Percentiles rank a stretch among this genome's conserved stretches.
Conservation (phyloP, 208 protist genomes). For the Lotmaria passim region DNA sequence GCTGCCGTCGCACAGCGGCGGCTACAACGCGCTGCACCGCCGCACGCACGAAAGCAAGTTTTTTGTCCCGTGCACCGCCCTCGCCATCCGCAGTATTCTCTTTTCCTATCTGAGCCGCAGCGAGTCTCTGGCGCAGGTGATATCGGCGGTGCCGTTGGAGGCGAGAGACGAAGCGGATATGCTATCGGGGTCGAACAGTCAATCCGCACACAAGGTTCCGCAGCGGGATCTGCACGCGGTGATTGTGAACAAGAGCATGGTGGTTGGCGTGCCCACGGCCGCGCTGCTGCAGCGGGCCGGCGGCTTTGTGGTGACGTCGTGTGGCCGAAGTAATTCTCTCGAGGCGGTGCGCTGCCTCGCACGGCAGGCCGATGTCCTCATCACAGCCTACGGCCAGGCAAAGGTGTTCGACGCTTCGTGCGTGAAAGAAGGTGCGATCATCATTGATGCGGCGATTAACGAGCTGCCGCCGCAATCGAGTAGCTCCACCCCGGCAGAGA, state of each 20-base stretch:
- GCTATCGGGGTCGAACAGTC: too few species aligned
- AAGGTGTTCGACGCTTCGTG: constrained; percentile 75
- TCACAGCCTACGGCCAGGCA: constrained; percentile 91
- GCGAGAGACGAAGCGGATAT: too few species aligned
- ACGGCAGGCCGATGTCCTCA: constrained; percentile 84
- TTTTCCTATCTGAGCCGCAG: constrained; percentile 56
- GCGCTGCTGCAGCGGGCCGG: constrained; percentile 83
- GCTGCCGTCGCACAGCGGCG: constrained; percentile 19
- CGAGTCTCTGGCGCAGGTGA: constrained; percentile 16
- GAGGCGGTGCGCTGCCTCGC: constrained; percentile 55
- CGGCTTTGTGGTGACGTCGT: constrained; percentile 91
- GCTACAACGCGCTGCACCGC: constrained; percentile 27
- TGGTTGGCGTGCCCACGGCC: constrained; percentile 93
- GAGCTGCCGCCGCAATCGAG: constrained; percentile 15
- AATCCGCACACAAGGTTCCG: background rate
- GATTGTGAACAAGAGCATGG: constrained; percentile 94
- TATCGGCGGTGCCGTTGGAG: background rate
- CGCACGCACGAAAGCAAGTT: constrained; percentile 55
- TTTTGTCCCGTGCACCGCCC: constrained; percentile 71
- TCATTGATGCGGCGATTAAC: constrained; percentile 98
- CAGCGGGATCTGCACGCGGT: constrained; percentile 79
- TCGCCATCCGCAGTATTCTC: constrained; percentile 63
- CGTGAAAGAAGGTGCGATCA: constrained; percentile 92
- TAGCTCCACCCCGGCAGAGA: background rate
- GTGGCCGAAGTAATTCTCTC: constrained; percentile 86